These are phyloP conservation scores for Schizochytrium sp. DNA, from an alignment of 108 stramenopile genomes.

Conservation along the genomic window DNA sequence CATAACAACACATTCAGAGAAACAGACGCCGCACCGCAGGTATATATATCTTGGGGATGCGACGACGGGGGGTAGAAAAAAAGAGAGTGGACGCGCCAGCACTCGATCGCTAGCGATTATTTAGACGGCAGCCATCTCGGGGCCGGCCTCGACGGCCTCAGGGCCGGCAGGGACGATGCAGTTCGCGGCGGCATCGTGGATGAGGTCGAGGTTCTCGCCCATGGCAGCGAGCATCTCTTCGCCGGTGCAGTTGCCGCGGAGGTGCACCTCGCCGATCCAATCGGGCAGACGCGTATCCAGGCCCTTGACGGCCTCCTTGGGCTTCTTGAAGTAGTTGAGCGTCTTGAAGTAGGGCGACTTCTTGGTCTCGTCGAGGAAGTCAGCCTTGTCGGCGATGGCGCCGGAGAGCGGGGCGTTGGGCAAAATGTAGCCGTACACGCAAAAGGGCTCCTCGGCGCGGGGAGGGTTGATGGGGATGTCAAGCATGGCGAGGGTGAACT, in stretches of 20 bases:
- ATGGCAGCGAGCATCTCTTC: background rate
- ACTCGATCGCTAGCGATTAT: no score
- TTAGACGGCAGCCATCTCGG: background rate
- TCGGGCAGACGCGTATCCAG: background rate
- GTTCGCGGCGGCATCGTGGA: background rate
- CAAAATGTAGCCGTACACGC: background rate
- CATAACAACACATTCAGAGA: no score
- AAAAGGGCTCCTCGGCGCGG: background rate
- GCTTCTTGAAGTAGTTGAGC: background rate
- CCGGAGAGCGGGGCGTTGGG: background rate
- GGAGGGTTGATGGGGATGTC: conserved; percentile 6
- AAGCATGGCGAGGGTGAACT: conserved; percentile 5
- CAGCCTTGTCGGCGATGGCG: background rate
- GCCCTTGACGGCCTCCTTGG: background rate
- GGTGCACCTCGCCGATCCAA: conserved; percentile 12
- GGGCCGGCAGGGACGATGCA: background rate
- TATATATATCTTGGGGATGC: no score
- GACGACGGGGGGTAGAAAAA: no score
- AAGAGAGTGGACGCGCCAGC: no score
- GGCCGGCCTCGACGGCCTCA: background rate
- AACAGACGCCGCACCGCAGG: no score
- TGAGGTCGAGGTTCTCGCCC: background rate
- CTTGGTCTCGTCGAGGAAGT: background rate
- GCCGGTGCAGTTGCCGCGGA: background rate
- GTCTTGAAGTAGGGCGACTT: background rate